These are phyloP conservation scores for Casuarina cunninghamiana DNA, from an alignment of 306 rosid species.

Conservation along the genomic window DNA sequence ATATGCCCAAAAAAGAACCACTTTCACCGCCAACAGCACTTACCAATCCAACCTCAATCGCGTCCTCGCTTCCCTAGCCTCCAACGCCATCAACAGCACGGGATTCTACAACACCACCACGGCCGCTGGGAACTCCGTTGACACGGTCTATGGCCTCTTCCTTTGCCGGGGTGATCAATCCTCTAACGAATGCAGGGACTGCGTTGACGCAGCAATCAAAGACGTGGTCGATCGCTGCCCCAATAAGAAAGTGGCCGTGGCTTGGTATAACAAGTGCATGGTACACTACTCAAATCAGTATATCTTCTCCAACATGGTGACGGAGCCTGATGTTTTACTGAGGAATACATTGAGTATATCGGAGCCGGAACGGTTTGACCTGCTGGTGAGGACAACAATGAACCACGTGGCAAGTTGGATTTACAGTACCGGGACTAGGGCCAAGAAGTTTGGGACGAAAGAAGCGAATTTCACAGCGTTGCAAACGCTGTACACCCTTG, in stretches of 20 bases:
- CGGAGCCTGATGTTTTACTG: background rate
- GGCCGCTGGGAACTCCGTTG: slow-evolving; percentile 11
- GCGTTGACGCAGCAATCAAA: slow-evolving; percentile 36
- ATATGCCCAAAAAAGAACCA: background rate
- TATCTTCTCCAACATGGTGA: slow-evolving; percentile 30
- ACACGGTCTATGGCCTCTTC: slow-evolving; percentile 44
- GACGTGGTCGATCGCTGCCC: slow-evolving; percentile 32
- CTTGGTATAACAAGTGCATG: slow-evolving; percentile 54
- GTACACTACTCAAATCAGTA: slow-evolving; percentile 35
- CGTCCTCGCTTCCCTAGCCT: slow-evolving; percentile 11
- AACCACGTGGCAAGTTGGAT: background rate
- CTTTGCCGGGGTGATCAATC: slow-evolving; percentile 46
- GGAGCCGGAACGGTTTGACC: background rate
- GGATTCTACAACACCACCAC: slow-evolving; percentile 36
- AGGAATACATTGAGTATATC: background rate
- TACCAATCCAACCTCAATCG: slow-evolving; percentile 20
- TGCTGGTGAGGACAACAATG: background rate
- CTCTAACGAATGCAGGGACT: slow-evolving; percentile 41
- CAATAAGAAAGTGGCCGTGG: slow-evolving; percentile 34
- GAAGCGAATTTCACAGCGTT: background rate
- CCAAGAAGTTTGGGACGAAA: background rate
- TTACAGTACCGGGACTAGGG: no score
- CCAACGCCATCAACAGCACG: background rate
- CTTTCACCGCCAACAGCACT: slow-evolving; percentile 42
- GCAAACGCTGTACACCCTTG: slow-evolving; percentile 5